Conservation (phyloP, 2,329 filamentous ascomycete genomes). For the Penicillium sp. region DNA sequence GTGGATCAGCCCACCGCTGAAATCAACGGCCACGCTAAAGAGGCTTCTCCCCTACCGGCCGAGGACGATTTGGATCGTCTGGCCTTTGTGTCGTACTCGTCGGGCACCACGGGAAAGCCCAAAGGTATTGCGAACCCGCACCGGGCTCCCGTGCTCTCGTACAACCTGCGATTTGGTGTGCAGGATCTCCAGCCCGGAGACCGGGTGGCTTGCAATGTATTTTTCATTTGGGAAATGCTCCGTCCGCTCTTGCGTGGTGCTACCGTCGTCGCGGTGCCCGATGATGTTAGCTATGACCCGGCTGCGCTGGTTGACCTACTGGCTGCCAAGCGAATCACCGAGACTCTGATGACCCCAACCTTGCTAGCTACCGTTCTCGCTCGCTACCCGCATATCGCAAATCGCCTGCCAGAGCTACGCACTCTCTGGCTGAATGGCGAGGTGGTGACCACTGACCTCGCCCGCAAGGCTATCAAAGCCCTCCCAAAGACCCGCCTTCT, state of each 20-base stretch:
- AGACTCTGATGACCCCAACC: slow-evolving; percentile 82
- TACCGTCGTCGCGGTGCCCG: slow-evolving; percentile 73
- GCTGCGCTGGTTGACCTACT: slow-evolving; percentile 72
- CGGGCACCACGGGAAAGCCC: slow-evolving; percentile 75
- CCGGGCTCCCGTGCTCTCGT: slow-evolving; percentile 71
- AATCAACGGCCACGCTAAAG: slow-evolving; percentile 44
- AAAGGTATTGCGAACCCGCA: slow-evolving; percentile 83
- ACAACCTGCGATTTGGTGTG: slow-evolving; percentile 69
- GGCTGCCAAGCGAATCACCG: slow-evolving; percentile 66
- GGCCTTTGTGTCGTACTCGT: slow-evolving; percentile 79
- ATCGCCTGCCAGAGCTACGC: slow-evolving; percentile 64
- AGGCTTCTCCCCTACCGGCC: slow-evolving; percentile 55
- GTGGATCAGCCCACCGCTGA: slow-evolving; percentile 55
- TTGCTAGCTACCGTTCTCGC: slow-evolving; percentile 73
- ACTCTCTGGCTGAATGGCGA: slow-evolving; percentile 82
- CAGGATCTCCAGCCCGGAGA: slow-evolving; percentile 71
- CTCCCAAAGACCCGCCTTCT: slow-evolving; percentile 70
- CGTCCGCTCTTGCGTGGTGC: slow-evolving; percentile 74
- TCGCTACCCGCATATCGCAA: slow-evolving; percentile 65
- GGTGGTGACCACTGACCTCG: slow-evolving; percentile 77
- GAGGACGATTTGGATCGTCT: slow-evolving; percentile 72
- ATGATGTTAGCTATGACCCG: slow-evolving; percentile 76
- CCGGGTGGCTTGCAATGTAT: slow-evolving; percentile 83
- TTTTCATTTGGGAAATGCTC: slow-evolving; percentile 83
- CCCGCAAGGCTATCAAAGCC: slow-evolving; percentile 65